Base-by-base conservation (phyloP, 176 grass and related monocot genomes). In the Zoysia pacifica region DNA sequence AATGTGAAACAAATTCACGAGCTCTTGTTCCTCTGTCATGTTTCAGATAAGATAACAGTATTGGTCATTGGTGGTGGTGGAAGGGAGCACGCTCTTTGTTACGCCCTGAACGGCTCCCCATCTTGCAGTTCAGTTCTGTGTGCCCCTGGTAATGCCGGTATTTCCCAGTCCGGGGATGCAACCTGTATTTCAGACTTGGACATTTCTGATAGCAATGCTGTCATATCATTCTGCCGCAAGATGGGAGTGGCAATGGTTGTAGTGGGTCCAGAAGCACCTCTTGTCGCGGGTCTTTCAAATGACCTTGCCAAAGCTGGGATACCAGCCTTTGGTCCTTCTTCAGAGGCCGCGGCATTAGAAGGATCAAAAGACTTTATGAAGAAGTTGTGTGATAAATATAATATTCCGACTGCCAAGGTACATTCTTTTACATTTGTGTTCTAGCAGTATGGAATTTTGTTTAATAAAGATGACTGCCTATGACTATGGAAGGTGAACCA, bases 321-420 rank as follows among this genome's bases (percentile, higher is more conserved):
- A 66, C 87, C 83, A 15, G 78, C 90, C 3, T 94, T 97, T 64
- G 90, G 91, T 12, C 92, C 95, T 12, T 92, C 91, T 1, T 81
- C 94, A 14, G 69, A 94, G 69, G 91, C 94, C 65, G 94, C 94
- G 19, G 91, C 91, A 12, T 72, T 97, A 37, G 91, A 97, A 81
- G 94, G 94, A 68, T 94, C 91, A 3, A 97, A 97, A 61, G 91
- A 94, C 40, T 97, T 97, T 63, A 94, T 90, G 94, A 97, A 97
- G 77, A 94, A 85, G 15, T 63, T 97, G 77, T 97, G 94, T 4
- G 86, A 90, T 70, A 93, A 93, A 75, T 97, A 87, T 54, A 83
- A 75, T 79, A 97, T 97, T 36, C 94, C 90, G 1, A 97, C 94
- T 64, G 94, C 94, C 51, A 88, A 93, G 83, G 89, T 94, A 83